Conservation (phyloP, 1,284 basidiomycete species). For the Naganishia liquefaciens region DNA sequence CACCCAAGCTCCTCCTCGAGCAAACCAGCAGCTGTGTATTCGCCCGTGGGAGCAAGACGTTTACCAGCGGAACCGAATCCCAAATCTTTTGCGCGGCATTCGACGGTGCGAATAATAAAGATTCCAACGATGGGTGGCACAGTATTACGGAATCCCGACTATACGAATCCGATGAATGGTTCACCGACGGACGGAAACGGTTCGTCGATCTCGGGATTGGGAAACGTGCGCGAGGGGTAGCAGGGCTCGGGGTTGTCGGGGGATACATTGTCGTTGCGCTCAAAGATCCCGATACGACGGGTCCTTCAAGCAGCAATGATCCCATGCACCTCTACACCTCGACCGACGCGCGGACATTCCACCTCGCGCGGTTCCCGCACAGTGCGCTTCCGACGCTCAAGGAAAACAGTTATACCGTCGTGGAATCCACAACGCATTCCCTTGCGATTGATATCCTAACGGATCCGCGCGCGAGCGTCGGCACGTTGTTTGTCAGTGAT, state of each 20-base stretch:
- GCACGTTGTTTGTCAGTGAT: conserved; percentile 91
- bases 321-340: conserved; percentile 74
- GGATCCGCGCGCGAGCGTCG: conserved; percentile 70
- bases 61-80: conserved; percentile 64
- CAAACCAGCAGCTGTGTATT: conserved; percentile 79
- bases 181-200: conserved; percentile 60
- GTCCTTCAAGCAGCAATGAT: conserved; percentile 63
- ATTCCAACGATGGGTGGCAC: conserved; percentile 44
- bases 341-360: conserved; percentile 75
- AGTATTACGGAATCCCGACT: conserved; percentile 68
- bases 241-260: conserved; percentile 84
- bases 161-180: conserved; percentile 81
- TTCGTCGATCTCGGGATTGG: conserved; percentile 79
- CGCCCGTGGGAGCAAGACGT: conserved; percentile 79
- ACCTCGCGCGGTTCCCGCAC: conserved; percentile 53
- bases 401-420: conserved; percentile 78
- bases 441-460: conserved; percentile 90
- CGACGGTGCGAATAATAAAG: conserved; percentile 61
- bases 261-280: conserved; percentile 87
- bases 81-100: conserved; percentile 84
- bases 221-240: conserved; percentile 77
- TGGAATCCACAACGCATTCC: conserved; percentile 88
- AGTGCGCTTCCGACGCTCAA: conserved; percentile 45
- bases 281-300: conserved; percentile 54
- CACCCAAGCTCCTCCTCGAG: conserved; percentile 62